Percentiles rank a stretch among this genome's conserved stretches.
Conservation (phyloP, 225 moss, liverwort and hornwort genomes). For the Pleurozium schreberi region DNA sequence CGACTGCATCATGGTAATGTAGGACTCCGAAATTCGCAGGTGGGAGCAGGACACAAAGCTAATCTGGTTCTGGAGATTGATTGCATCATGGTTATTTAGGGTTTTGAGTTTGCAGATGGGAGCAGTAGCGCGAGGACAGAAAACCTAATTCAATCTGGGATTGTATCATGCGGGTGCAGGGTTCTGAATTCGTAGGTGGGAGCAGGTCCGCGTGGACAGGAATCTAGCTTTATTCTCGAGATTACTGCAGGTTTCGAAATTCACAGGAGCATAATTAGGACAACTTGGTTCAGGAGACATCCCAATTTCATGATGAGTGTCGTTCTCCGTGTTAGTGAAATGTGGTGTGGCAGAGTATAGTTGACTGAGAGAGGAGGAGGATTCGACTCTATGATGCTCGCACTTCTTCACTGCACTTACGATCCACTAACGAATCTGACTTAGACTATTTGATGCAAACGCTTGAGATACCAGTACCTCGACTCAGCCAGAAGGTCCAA, state of each 20-base stretch:
- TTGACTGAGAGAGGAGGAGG: neutral
- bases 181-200: neutral
- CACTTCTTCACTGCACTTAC: neutral
- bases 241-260: neutral
- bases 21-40: neutral
- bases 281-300: no score
- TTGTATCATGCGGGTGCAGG: neutral
- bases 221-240: neutral
- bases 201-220: neutral
- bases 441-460: neutral
- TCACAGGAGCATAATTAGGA: neutral
- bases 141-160: neutral
- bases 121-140: neutral
- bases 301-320: no score
- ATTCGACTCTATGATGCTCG: neutral
- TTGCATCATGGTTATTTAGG: neutral
- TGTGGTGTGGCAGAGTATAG: neutral
- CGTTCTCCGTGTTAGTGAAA: neutral
- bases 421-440: neutral
- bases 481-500: neutral
- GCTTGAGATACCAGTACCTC: neutral
- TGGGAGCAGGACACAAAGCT: neutral
- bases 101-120: neutral
- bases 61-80: neutral
- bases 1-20: neutral